Evolutionary conservation across 805 yeast species (phyloP).

Genomic region (Candida sithepensis): DNA sequence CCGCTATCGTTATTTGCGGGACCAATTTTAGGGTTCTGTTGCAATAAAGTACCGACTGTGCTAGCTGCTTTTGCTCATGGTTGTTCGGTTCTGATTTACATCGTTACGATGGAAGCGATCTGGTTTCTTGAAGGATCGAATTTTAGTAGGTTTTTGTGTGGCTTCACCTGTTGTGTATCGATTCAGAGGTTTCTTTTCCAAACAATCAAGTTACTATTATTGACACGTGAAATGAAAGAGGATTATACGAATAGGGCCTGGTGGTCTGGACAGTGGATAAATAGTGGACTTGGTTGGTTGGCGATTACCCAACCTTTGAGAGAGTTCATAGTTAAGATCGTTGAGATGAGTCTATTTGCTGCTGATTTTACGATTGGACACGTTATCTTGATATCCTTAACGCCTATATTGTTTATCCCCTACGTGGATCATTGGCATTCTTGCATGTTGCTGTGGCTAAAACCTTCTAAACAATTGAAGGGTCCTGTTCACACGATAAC

Average conservation of each 20-base stretch:
- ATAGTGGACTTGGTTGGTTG: conserved; percentile 35
- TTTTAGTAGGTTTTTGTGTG: conserved; percentile 36
- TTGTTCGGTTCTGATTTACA: conserved; percentile 31
- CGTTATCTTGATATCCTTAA: conserved; percentile 34
- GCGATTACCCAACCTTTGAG: conserved; percentile 41
- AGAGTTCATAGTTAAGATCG: conserved; percentile 42
- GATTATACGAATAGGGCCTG: conserved; percentile 43
- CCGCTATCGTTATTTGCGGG: conserved; percentile 37
- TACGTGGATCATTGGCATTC: conserved; percentile 47
- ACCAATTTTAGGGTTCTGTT: conserved; percentile 33
- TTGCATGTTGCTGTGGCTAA: conserved; percentile 47
- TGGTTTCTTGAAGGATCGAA: conserved; percentile 42
- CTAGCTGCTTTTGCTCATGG: conserved; percentile 41
- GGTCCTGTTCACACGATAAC: conserved; percentile 39
- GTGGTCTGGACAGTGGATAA: conserved; percentile 54
- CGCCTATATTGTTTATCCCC: conserved; percentile 43
- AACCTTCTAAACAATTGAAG: conserved; percentile 34
- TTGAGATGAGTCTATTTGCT: conserved; percentile 43
- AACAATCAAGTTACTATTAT: conserved; percentile 27
- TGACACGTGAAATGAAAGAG: conserved; percentile 41
- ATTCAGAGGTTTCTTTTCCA: conserved; percentile 36
- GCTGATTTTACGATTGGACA: conserved; percentile 48
- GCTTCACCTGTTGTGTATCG: conserved; percentile 35
- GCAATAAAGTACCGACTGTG: conserved; percentile 31
- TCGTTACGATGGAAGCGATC: conserved; percentile 35